Evolutionary conservation across 176 grass and related monocot species (phyloP), one percentile per base, ranked within the genome.

Genomic region (Elymus sibiricus): DNA sequence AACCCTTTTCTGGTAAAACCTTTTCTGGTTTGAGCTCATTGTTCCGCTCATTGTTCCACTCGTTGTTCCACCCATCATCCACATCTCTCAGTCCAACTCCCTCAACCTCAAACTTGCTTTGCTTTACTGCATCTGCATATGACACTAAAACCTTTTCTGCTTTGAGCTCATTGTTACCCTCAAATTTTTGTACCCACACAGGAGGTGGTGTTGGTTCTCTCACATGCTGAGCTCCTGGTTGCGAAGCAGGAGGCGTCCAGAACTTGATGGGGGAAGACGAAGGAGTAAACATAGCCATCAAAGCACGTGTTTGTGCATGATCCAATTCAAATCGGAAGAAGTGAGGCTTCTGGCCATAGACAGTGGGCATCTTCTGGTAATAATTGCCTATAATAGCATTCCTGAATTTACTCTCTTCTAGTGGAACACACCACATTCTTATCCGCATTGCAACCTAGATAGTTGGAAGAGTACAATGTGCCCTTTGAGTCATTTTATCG

Each of bases 301-400:
- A 87, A 79, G 70, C 79, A 62, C 59, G 31, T 51, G 93, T 84
- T 77, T 98, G 93, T 67, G 87, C 77, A 89, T 89, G 95, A 84
- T 98, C 95, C 56, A 98, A 89, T 78, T 98, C 95, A 89, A 98
- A 98, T 78, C 84, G 82, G 77, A 98, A 98, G 77, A 83, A 91
- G 46, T 84, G 85, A 72, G 40, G 79, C 70, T 92, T 91, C 64
- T 87, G 88, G 64, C 80, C 74, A 58, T 85, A 59, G 74, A 10
- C 2, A 55, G 7, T 24, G 1, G 83, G 72, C 47, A 13, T 64
- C 42, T 70, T 90, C 64, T 90, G 83, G 29, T 95, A 92, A 85
- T 98, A 98, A 55, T 98, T 98, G 55, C 87, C 87, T 71, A 74
- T 32, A 88, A 98, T 98, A 17, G 81, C 87, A 76, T 81, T 74